Base-by-base conservation (phyloP, 192 early-diverging fungal genomes). In the Helicostylum pulchrum region DNA sequence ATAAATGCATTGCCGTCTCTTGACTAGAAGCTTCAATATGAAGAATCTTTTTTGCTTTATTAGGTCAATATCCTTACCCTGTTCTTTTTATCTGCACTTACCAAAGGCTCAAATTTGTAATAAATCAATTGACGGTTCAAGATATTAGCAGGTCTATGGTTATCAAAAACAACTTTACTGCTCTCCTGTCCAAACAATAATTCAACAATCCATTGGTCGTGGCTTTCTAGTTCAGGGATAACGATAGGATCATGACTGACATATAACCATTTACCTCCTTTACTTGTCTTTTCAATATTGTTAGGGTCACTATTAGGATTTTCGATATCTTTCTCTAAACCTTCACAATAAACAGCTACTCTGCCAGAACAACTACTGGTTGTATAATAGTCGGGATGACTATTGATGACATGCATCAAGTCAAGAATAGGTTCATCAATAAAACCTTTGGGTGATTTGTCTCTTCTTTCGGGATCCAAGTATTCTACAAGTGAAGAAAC, bases 61-160 rank as follows among this genome's bases (percentile, higher is more conserved):
- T 20, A 11, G 14, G 31, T 4, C 23, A 10, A 1, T n/a, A 31
- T 7, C 11, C 1, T 32, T 1, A 15, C 2, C 5, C 50, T 53
- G 26, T 26, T 26, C 26, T 26, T 26, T 26, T 26, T 17, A 17
- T 26, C 50, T 4, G 31, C 34, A 42, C 46, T 71, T 77, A 82
- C 80, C 73, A 83, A 70, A 8, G 81, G 79, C 31, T 83, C 80
- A 58, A 83, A 83, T 53, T 83, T 83, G 66, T 79, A 83, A 50
- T 77, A 78, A 10, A 79, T 65, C 7, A 83, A 10, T 21, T 72
- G 76, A 7, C 32, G 47, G 12, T 67, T 45, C 17, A 53, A 34
- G 32, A 62, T 53, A 50, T 67, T 30, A 9, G 20, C 15, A 14
- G 36, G 20, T 4, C 21, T 32, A 12, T 67, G 53, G 3, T 9